phyloP scores from a whole-genome alignment of 1,284 basidiomycete species.

The Rhodofomes roseus region DNA sequence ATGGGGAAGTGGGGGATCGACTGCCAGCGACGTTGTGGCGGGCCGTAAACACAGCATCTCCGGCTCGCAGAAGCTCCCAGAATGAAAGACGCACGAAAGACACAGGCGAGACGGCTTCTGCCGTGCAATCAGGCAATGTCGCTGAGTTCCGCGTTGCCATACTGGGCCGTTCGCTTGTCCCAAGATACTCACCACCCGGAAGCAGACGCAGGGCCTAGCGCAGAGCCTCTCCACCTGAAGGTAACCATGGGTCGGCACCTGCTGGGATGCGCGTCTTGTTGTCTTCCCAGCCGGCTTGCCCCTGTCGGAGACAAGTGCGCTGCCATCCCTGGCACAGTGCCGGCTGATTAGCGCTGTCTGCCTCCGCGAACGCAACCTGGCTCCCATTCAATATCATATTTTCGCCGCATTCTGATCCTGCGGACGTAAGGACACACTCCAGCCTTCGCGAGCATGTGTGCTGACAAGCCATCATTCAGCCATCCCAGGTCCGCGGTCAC shows the following conservation, averaged over 20 bases:
- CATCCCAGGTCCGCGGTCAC: not conserved
- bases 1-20: not conserved
- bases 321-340: not conserved
- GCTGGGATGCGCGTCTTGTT: not conserved
- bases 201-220: not conserved
- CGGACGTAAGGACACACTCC: not conserved
- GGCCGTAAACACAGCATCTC: not conserved
- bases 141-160: not conserved
- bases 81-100: not conserved
- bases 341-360: not conserved
- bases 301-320: not conserved
- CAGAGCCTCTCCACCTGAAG: not conserved
- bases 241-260: not conserved
- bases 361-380: not conserved
- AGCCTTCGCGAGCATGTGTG: not conserved
- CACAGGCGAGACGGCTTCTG: not conserved
- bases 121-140: not conserved
- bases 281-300: not conserved
- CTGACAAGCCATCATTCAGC: too few species aligned
- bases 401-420: not conserved
- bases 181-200: not conserved
- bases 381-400: not conserved
- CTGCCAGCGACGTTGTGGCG: not conserved
- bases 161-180: not conserved
- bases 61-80: not conserved